These are phyloP conservation scores for Parastagonospora nodorum DNA, from an alignment of 2,329 filamentous ascomycete species.

Conservation along the genomic window DNA sequence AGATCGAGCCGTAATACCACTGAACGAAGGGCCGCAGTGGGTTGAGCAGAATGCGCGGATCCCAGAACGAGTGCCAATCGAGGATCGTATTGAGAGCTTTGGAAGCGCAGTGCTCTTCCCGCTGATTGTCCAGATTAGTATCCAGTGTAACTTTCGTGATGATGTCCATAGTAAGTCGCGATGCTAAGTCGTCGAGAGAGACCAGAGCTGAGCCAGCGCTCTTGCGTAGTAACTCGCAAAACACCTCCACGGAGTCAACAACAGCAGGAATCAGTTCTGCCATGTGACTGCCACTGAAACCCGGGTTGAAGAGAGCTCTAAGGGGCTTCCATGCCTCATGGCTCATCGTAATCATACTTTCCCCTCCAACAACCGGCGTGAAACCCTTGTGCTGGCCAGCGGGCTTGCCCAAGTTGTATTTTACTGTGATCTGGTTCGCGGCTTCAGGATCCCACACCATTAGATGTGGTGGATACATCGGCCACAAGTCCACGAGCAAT, in stretches of 20 bases:
- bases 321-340: slow-evolving; percentile 34
- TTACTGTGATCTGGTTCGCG: not conserved
- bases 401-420: slow-evolving; percentile 14
- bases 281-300: slow-evolving; percentile 51
- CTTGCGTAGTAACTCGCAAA: slow-evolving; percentile 2
- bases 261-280: slow-evolving; percentile 23
- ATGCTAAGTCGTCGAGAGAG: slow-evolving; percentile 4
- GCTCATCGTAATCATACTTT: slow-evolving; percentile 18
- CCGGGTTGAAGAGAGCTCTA: slow-evolving; percentile 22
- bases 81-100: not conserved
- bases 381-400: slow-evolving; percentile 7
- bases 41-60: not conserved
- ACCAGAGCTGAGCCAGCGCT: not conserved
- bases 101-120: not conserved
- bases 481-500: not conserved
- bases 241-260: slow-evolving; percentile 2
- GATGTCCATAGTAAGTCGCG: slow-evolving; percentile 6
- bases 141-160: slow-evolving; percentile 5
- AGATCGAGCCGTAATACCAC: not conserved
- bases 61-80: not conserved
- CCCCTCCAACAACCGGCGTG: slow-evolving; percentile 16
- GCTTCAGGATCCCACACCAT: not conserved
- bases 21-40: not conserved
- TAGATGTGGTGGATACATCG: not conserved
- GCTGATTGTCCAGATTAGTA: not conserved